These are phyloP conservation scores for Sporothrix luriei DNA, from an alignment of 2,329 filamentous ascomycete species.

Conservation along the genomic window DNA sequence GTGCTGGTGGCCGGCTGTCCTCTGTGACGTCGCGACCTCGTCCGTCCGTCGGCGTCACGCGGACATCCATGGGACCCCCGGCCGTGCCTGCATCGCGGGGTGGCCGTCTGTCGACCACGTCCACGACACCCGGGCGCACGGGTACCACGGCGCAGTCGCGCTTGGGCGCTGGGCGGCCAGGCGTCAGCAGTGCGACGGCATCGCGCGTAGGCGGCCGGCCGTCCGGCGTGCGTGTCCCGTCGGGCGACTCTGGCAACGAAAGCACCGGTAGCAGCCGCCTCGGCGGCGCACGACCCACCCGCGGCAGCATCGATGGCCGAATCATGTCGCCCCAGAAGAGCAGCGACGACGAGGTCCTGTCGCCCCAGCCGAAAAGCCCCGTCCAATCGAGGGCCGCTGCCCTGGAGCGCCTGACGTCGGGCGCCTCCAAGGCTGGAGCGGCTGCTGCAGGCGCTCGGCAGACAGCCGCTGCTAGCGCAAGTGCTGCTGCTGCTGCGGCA, in stretches of 20 bases:
- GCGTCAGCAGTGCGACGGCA: constrained; percentile 39
- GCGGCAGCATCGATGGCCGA: constrained; percentile 40
- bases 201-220: constrained; percentile 46
- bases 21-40: constrained; percentile 45
- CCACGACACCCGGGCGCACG: constrained; percentile 43
- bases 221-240: constrained; percentile 49
- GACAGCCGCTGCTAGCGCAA: constrained; percentile 35
- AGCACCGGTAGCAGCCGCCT: constrained; percentile 28
- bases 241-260: constrained; percentile 52
- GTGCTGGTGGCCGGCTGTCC: constrained; percentile 43
- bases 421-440: constrained; percentile 36
- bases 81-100: constrained; percentile 51
- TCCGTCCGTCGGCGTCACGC: constrained; percentile 54
- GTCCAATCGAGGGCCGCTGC: constrained; percentile 54
- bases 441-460: constrained; percentile 6
- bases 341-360: constrained; percentile 55
- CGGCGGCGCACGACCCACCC: constrained; percentile 44
- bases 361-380: constrained; percentile 55
- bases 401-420: constrained; percentile 55
- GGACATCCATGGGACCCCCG: constrained; percentile 71
- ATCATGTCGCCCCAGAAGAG: constrained; percentile 49
- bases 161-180: background rate
- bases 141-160: constrained; percentile 34
- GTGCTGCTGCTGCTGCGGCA: constrained; percentile 39
- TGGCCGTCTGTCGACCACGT: constrained; percentile 50